Percentiles rank a stretch among this genome's conserved stretches.
phyloP scores from a whole-genome alignment of 1,284 basidiomycete genomes.

The Cystobasidiaceae sp. region DNA sequence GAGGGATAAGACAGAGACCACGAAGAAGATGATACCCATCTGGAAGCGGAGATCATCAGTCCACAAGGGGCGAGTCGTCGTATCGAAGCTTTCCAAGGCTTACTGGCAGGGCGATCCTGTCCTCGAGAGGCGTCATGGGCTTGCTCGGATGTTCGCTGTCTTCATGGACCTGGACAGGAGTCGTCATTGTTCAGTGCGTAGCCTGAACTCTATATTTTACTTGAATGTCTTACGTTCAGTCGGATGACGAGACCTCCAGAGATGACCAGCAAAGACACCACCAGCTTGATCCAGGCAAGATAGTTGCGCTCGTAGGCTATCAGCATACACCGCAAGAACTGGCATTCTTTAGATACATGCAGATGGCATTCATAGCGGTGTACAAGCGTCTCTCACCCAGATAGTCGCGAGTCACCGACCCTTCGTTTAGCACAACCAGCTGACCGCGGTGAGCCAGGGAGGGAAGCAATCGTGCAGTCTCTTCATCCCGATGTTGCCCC shows the following conservation, averaged over 20 bases:
- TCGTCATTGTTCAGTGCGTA: not conserved
- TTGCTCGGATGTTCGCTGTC: not conserved
- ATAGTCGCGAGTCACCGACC: slow-evolving; percentile 13
- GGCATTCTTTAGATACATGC: too few species aligned
- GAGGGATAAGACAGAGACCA: slow-evolving; percentile 4
- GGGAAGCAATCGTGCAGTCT: not conserved
- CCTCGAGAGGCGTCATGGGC: not conserved
- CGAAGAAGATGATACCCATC: slow-evolving; percentile 29
- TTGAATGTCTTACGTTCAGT: slow-evolving; percentile 2
- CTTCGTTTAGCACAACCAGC: slow-evolving; percentile 21
- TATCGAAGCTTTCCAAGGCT: not conserved
- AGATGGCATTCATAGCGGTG: not conserved
- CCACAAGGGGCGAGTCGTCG: not conserved
- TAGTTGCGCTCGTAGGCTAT: slow-evolving; percentile 28
- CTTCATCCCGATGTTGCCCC: not conserved
- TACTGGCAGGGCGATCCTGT: slow-evolving; percentile 12
- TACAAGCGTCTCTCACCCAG: not conserved
- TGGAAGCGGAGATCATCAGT: too few species aligned
- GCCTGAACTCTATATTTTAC: not conserved
- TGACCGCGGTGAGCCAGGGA: slow-evolving; percentile 18
- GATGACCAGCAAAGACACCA: slow-evolving; percentile 20
- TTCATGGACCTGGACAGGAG: not conserved
- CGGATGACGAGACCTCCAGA: slow-evolving; percentile 24
- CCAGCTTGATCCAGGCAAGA: slow-evolving; percentile 26
- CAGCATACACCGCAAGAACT: not conserved